Evolutionary conservation across 257 asterid species (phyloP).

Genomic region (Solanum chilense): DNA sequence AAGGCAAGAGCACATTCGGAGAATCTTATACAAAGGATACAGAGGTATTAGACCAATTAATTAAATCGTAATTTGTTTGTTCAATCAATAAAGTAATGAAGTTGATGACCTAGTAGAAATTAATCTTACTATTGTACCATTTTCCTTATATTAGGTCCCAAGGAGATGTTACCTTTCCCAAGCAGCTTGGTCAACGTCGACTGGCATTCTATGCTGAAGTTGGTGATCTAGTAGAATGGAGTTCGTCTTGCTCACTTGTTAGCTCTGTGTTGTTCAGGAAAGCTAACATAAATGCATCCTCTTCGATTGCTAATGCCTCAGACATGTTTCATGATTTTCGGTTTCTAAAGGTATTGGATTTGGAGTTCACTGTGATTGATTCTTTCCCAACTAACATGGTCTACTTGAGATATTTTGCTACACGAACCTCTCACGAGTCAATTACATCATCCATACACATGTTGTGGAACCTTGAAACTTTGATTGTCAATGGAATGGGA

Average conservation of each 20-base stretch:
- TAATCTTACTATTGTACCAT: neutral
- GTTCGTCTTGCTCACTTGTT: neutral
- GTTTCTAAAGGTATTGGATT: neutral
- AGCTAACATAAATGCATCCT: no score
- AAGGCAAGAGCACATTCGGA: neutral
- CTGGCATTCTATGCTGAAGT: neutral
- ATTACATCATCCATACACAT: neutral
- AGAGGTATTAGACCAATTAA: neutral
- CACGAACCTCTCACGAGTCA: neutral
- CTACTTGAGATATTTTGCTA: conserved; percentile 4
- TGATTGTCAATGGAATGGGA: neutral
- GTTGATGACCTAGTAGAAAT: neutral
- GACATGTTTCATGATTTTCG: no score
- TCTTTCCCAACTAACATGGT: neutral
- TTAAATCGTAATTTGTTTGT: neutral
- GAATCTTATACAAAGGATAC: neutral
- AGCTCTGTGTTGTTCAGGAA: neutral
- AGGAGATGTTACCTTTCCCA: neutral
- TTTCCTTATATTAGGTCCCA: neutral
- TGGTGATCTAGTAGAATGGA: neutral
- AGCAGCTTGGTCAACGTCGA: neutral
- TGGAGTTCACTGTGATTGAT: neutral
- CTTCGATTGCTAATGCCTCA: no score
- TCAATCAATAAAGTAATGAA: neutral
- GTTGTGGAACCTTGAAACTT: neutral